Base-by-base conservation (phyloP, 2,329 filamentous ascomycete species). In the Diaporthe destruens region DNA sequence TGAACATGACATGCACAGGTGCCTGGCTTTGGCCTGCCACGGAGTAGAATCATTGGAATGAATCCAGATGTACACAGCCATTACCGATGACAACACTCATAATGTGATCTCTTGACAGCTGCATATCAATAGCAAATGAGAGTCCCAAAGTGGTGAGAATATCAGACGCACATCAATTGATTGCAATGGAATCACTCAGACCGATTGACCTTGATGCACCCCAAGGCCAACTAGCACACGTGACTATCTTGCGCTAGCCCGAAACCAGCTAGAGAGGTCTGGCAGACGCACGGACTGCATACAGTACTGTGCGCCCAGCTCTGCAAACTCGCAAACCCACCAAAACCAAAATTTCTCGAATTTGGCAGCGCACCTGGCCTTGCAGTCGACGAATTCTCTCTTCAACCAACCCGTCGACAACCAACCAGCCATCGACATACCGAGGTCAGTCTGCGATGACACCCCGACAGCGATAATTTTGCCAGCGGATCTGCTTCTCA, bases 301-400 rank as follows among this genome's bases (percentile, higher is more conserved):
- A 14, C 18, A 16, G 32, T 20, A 25, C 47, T 36, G 61, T 66
- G 61, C 61, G 47, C 47, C 29, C 32, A 65, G 32, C 61, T 51
- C 32, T 39, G 61, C 61, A 53, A 65, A 66, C 55, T 70, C 44
- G 68, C 68, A 70, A 70, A 70, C 68, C 68, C 68, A 70, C 68
- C 68, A 70, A 65, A 73, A 56, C 66, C 71, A 72, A 70, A 71
- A 73, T 61, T 73, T 73, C 55, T 67, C 65, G 44, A 49, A 73
- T 71, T 73, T 68, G 56, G 68, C 68, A 66, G 34, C 57, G 16
- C 42, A 25, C 39, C 7, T 16, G 55, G 34, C 34, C 34, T 23
- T 34, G 34, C 59, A 57, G 69, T 61, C n/a, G 61, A 56, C 36
- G 68, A 61, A 47, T 47, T 53, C 44, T 54, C 42, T 61, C 34